Percentiles rank a stretch among this genome's conserved stretches.
Conservation (phyloP, 352 stramenopile genomes). For the Globisporangium cylindrosporum region DNA sequence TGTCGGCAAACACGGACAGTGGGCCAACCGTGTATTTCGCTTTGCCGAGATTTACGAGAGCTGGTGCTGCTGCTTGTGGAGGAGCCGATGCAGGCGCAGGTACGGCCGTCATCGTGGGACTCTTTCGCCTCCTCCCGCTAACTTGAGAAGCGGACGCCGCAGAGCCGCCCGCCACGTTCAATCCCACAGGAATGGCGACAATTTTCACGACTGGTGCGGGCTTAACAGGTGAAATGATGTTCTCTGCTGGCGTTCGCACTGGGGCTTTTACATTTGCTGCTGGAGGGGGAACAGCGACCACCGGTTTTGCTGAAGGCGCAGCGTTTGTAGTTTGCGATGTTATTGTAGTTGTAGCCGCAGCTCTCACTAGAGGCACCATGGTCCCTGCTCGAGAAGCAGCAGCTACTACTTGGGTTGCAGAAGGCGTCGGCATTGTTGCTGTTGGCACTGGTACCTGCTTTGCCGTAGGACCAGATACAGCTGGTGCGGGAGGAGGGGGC, state of each 20-base stretch:
- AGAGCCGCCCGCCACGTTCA: background rate
- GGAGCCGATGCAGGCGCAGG: background rate
- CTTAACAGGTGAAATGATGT: background rate
- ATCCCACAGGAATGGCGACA: background rate
- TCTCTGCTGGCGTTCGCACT: background rate
- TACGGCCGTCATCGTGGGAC: background rate
- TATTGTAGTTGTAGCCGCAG: background rate
- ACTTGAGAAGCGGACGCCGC: background rate
- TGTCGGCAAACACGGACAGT: constrained; percentile 10
- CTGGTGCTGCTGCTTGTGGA: background rate
- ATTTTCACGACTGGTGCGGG: background rate
- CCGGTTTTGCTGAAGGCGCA: background rate
- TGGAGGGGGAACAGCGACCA: background rate
- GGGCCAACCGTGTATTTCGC: constrained; percentile 2
- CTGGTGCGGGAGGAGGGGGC: background rate
- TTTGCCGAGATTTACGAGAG: background rate
- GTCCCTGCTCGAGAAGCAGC: background rate
- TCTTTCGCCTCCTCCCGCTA: background rate
- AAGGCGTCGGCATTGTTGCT: background rate
- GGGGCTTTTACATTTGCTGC: background rate
- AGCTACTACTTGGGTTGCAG: background rate
- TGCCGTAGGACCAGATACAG: background rate
- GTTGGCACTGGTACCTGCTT: background rate
- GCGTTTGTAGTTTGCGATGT: background rate
- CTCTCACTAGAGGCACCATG: background rate